Conservation (phyloP, 1,284 basidiomycete species). For the Megacollybia platyphylla region DNA sequence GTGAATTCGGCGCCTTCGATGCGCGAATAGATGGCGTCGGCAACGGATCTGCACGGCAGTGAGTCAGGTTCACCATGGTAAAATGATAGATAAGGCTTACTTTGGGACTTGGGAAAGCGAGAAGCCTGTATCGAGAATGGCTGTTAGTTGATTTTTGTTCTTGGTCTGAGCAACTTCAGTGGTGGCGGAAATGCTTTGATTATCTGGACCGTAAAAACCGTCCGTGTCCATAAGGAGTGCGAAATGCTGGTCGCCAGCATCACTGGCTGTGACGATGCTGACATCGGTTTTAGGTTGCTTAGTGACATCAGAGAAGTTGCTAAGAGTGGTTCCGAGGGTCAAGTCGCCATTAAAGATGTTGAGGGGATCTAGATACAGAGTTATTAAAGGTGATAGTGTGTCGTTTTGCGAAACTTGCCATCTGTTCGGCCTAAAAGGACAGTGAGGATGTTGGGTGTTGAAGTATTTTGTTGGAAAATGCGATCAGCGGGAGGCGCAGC, state of each 20-base stretch:
- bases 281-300: slow-evolving; percentile 30
- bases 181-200: slow-evolving; percentile 26
- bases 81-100: slow-evolving; percentile 17
- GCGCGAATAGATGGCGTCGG: slow-evolving; percentile 42
- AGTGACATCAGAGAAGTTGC: slow-evolving; percentile 24
- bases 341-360: slow-evolving; percentile 32
- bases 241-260: slow-evolving; percentile 34
- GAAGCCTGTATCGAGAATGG: slow-evolving; percentile 59
- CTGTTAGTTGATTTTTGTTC: slow-evolving; percentile 32
- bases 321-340: slow-evolving; percentile 31
- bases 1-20: slow-evolving; percentile 35
- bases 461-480: slow-evolving; percentile 45
- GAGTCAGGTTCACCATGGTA: slow-evolving; percentile 4
- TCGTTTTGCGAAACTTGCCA: slow-evolving; percentile 11
- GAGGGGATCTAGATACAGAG: slow-evolving; percentile 18
- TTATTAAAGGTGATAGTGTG: background rate
- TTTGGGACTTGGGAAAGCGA: slow-evolving; percentile 50
- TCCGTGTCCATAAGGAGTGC: slow-evolving; percentile 34
- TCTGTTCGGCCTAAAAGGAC: slow-evolving; percentile 34
- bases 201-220: slow-evolving; percentile 38
- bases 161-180: slow-evolving; percentile 27
- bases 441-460: slow-evolving; percentile 44
- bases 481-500: slow-evolving; percentile 44
- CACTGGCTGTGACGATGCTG: slow-evolving; percentile 16
- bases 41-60: slow-evolving; percentile 20